Evolutionary conservation across 139 green algal species (phyloP).

Genomic region (Coccomyxa sp.): DNA sequence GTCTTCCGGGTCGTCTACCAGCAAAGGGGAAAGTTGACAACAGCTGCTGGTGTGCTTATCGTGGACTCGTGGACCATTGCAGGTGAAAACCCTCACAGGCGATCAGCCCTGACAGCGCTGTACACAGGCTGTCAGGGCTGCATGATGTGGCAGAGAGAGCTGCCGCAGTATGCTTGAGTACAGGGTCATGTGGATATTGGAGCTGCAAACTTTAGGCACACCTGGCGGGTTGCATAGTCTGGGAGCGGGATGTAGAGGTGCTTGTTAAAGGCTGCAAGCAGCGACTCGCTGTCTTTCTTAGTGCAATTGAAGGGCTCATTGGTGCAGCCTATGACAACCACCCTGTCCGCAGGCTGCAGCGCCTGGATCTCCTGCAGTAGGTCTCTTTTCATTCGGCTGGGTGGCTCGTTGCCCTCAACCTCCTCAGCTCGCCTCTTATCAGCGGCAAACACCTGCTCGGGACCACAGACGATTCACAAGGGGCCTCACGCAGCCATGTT

Average conservation of each 20-base stretch:
- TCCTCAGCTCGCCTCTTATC: constrained; percentile 84
- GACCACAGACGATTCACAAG: background rate
- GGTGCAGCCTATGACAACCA: constrained; percentile 74
- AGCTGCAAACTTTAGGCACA: too few species aligned
- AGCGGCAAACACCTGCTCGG: constrained; percentile 64
- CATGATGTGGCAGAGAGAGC: too few species aligned
- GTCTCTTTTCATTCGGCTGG: constrained; percentile 85
- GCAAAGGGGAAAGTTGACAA: too few species aligned
- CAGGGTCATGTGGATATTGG: too few species aligned
- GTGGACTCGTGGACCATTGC: too few species aligned
- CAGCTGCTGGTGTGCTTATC: too few species aligned
- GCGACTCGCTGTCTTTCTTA: constrained; percentile 75
- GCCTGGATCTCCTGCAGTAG: constrained; percentile 63
- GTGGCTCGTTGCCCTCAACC: constrained; percentile 63
- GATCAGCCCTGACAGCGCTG: too few species aligned
- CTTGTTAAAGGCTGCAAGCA: constrained; percentile 78
- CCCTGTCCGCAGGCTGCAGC: constrained; percentile 48
- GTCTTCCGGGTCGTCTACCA: too few species aligned
- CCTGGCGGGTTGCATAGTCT: constrained; percentile 72
- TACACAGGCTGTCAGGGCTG: too few species aligned
- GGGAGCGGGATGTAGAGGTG: constrained; percentile 74
- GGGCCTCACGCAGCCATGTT: background rate
- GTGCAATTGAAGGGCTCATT: constrained; percentile 60
- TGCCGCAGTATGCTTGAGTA: too few species aligned
- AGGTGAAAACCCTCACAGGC: too few species aligned